Evolutionary conservation across 1,284 basidiomycete genomes (phyloP), one percentile per base, ranked within the genome.

Genomic region (Malassezia globosa): DNA sequence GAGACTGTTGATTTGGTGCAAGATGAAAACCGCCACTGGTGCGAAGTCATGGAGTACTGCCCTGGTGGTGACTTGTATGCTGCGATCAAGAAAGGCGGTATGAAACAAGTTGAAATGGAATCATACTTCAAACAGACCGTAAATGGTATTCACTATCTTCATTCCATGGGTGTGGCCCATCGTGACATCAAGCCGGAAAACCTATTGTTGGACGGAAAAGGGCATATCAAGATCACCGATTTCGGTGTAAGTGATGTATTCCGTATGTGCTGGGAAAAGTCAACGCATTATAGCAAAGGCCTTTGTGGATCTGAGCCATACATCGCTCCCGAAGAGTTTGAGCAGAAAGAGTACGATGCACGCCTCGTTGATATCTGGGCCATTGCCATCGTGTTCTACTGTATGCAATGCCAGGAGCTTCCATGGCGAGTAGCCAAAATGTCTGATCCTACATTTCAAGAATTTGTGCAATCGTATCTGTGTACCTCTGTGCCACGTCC

Each of bases 21-120:
- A 69, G 92, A 97, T 74, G 92, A 97, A 74, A 82, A 78, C 59
- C 82, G 86, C 56, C 84, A 89, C 68, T 97, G 92, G 92, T 97
- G 92, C 72, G 92, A 97, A 74, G 92, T 97, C 54, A 96, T 97
- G 94, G 94, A 97, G 75, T 96, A 90, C 71, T 95, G 92, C 73
- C 63, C 61, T 1, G 92, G 92, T 44, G 90, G 90, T 5, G 90
- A 96, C 74, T 77, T 96, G 27, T 96, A 96, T 69, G 89, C 88
- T 21, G 89, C 89, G 29, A 96, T 96, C 77, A 95, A 95, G 79
- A 87, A 87, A 72, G 92, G 90, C 67, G 82, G 85, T 59, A 94
- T 97, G 88, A 84, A 82, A 14, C 82, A 86, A 16, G 82, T 81
- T 69, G 89, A 94, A 73, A 88, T 95, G 60, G 90, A 96, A 73